These are phyloP conservation scores for Prunus mume DNA, from an alignment of 306 rosid genomes.

Conservation along the genomic window DNA sequence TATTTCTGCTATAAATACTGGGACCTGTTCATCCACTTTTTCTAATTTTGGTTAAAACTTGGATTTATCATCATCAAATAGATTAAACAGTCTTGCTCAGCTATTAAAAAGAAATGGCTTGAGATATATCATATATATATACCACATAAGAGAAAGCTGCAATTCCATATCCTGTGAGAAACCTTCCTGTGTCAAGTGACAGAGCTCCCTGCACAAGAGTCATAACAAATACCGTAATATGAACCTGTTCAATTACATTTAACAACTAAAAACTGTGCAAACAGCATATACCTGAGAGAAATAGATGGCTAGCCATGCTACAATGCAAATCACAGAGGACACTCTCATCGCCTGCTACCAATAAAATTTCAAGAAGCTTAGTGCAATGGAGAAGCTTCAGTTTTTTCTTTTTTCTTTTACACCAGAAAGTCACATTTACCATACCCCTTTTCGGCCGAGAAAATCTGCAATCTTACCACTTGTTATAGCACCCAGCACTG, in stretches of 20 bases:
- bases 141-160: constrained; percentile 88
- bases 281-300: constrained; percentile 52
- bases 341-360: constrained; percentile 64
- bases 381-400: not conserved
- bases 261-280: not conserved
- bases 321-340: constrained; percentile 69
- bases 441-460: constrained; percentile 76
- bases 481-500: constrained; percentile 76
- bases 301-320: constrained; percentile 71
- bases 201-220: constrained; percentile 41
- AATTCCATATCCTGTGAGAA: constrained; percentile 77
- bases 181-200: constrained; percentile 64
- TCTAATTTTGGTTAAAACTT: too few species aligned
- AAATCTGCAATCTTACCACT: constrained; percentile 68
- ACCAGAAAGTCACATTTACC: constrained; percentile 1
- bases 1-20: constrained; percentile 39
- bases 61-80: not conserved
- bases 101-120: not conserved
- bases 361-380: constrained; percentile 5
- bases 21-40: constrained; percentile 28
- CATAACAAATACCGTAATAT: not conserved
- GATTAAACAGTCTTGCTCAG: not conserved
- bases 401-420: not conserved
- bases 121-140: constrained; percentile 7
- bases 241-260: too few species aligned